Base-by-base conservation (phyloP, 202 grass and related monocot genomes). In the Elaeis oleifera region DNA sequence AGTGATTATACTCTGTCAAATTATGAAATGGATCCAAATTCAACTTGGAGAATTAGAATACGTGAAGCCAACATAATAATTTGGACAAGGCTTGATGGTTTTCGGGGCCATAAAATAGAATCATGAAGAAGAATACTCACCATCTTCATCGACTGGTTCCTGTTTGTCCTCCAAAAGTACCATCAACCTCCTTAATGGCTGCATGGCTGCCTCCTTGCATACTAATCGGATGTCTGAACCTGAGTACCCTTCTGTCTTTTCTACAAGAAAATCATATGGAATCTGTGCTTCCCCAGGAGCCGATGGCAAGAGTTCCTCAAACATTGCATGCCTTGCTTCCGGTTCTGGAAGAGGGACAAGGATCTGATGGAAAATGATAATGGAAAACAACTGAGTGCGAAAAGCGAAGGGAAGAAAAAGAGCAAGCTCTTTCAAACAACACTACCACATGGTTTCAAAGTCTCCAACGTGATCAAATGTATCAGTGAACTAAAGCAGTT, bases 201-300 rank as follows among this genome's bases (percentile, higher is more conserved):
- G 88, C 92, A 97, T 97, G 63, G 87, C 92, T 25, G 92, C 82
- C 63, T 97, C 92, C 78, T 97, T 97, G 77, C 92, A 97, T 18
- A 97, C 80, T 53, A 97, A 74, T 51, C 79, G 84, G 50, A 97
- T 91, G 78, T 97, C 92, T 69, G 92, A 97, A 21, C 92, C 92
- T 1, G 88, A 97, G 80, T 89, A 97, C 59, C 88, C 87, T 91
- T 89, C 87, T 51, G 79, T 88, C 79, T 67, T 89, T 36, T 81
- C 87, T 53, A 91, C 77, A 44, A 91, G 84, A 79, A 81, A 18
- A 59, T 89, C 71, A 68, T 86, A 86, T 0, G 87, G 77, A 51
- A 89, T 79, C 64, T 79, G 76, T 60, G 74, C 79, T 70, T 55
- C 71, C 48, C 59, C 77, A 61, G 79, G 55, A 51, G 51, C 44